Evolutionary conservation across 345 rosid species (phyloP).

Genomic region (Hibiscus tridactylites): DNA sequence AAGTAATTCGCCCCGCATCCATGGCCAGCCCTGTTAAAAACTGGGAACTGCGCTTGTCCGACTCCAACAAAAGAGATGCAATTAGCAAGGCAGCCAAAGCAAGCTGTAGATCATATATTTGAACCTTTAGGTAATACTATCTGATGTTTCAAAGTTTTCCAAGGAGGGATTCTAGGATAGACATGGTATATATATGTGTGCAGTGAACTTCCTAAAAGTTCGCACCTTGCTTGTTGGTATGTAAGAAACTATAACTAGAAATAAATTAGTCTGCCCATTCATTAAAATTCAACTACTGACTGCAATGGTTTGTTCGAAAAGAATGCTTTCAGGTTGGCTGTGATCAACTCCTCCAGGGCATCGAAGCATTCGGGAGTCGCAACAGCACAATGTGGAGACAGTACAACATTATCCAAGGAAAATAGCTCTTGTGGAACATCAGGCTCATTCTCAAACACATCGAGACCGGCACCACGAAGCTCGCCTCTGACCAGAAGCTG

Average conservation of each 20-base stretch:
- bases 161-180: neutral
- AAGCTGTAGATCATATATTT: neutral
- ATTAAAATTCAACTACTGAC: neutral
- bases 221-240: neutral
- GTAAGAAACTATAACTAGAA: neutral
- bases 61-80: neutral
- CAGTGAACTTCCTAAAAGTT: no score
- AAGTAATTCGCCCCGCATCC: constrained; percentile 15
- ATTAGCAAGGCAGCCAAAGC: neutral
- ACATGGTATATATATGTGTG: constrained; percentile 2
- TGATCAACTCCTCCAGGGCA: constrained; percentile 18
- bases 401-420: constrained; percentile 25
- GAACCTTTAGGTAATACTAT: neutral
- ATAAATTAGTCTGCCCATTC: neutral
- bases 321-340: constrained; percentile 28
- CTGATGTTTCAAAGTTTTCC: neutral
- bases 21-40: neutral
- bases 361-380: constrained; percentile 28
- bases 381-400: constrained; percentile 28
- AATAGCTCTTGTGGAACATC: constrained; percentile 19
- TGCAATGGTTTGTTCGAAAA: constrained; percentile 19
- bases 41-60: neutral
- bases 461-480: constrained; percentile 33
- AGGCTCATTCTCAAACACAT: constrained; percentile 38
- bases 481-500: constrained; percentile 26